phyloP scores from a whole-genome alignment of 331 rosid genomes.

The Malus hybrid region DNA sequence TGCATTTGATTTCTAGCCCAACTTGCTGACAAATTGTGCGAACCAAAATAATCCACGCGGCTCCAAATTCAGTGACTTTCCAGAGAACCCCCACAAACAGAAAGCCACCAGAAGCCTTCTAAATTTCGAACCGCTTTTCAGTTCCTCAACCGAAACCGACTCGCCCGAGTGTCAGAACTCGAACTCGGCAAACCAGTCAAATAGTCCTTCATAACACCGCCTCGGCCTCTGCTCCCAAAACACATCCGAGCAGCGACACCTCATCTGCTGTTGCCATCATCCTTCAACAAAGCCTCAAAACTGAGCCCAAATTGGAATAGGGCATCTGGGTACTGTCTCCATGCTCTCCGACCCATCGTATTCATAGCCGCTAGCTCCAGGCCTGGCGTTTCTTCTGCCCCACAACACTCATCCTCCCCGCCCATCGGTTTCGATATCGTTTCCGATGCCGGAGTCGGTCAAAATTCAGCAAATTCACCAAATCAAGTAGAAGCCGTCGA shows the following conservation, averaged over 20 bases:
- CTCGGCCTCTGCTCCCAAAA: constrained; percentile 19
- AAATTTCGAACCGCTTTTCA: not conserved
- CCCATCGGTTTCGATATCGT: constrained; percentile 18
- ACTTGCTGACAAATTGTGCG: too few relatives aligned
- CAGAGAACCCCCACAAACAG: too few relatives aligned
- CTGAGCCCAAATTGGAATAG: constrained; percentile 13
- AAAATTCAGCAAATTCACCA: not conserved
- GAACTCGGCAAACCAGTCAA: not conserved
- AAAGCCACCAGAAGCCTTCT: constrained; percentile 3
- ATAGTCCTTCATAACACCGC: constrained; percentile 27
- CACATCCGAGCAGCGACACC: constrained; percentile 13
- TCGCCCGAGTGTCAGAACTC: not conserved
- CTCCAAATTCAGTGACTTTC: too few relatives aligned
- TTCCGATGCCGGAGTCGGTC: constrained; percentile 16
- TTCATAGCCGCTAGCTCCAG: constrained; percentile 22
- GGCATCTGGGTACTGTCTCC: not conserved
- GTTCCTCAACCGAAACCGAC: not conserved
- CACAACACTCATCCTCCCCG: constrained; percentile 24
- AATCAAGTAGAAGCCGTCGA: constrained; percentile 29
- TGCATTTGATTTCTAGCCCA: too few relatives aligned
- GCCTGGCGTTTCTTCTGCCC: constrained; percentile 30
- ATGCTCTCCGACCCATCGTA: constrained; percentile 3
- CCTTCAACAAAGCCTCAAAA: constrained; percentile 2
- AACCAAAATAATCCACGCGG: too few relatives aligned
- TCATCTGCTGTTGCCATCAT: not conserved